Evolutionary conservation across 2,329 filamentous ascomycete species (phyloP), one percentile per base, ranked within the genome.

Genomic region (Talaromyces rugulosus): DNA sequence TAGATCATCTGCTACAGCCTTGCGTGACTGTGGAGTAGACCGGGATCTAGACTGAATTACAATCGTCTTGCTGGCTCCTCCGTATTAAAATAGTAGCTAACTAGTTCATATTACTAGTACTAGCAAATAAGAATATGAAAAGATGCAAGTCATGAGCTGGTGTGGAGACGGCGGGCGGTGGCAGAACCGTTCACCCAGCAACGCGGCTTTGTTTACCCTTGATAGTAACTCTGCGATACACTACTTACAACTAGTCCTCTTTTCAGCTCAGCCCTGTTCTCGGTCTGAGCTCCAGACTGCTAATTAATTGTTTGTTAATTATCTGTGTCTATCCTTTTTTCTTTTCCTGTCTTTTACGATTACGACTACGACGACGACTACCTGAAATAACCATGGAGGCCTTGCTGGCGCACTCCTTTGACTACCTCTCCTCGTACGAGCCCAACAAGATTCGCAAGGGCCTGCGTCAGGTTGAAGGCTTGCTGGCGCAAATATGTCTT

Each of bases 371-470:
- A n/a, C n/a, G n/a, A n/a, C n/a, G 33, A 8, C 55, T 55, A 56
- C 64, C 34, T 23, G 27, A 47, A 8, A 40, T 53, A 18, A 56
- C 69, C 71, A 98, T 98, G 95, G 95, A 98, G 81, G 87, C 90
- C 58, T 85, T 98, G 31, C 83, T 98, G 61, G 96, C 92, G 52
- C 87, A 96, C 74, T 92, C 94, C 64, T 98, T 98, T 78, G 93
- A 97, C 81, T 96, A 96, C 78, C 89, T 97, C 67, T 96, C 93
- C 64, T 97, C 93, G 56, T 93, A 93, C 75, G 92, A 97, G 70
- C 88, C 88, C 62, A 83, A 85, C 74, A 96, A 96, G 80, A 90
- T 98, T 73, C 89, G 92, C 69, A 98, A 97, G 80, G 95, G 94
- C 58, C 80, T 98, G 67, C 89, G 92, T 68, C 94, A 97, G 79